A percentile compares a stretch with the other conserved stretches of the same genome.
Conservation (phyloP, 352 stramenopile genomes). For the Phytophthora pistaciae region DNA sequence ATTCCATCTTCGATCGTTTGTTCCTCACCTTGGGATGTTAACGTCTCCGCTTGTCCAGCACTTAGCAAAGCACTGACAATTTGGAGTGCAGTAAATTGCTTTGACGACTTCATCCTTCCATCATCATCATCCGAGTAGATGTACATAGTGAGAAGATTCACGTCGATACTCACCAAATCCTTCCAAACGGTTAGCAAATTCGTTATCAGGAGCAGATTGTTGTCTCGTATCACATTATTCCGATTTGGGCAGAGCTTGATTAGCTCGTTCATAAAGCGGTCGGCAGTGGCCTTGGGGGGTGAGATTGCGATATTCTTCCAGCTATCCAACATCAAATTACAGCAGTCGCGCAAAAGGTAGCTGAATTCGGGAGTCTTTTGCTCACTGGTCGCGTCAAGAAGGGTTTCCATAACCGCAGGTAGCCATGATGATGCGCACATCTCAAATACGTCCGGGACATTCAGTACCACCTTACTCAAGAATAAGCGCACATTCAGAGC, state of each 20-base stretch:
- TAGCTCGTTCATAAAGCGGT: conserved; percentile 65
- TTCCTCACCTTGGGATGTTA: conserved; percentile 22
- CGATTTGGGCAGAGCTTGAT: conserved; percentile 65
- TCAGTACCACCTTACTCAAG: conserved; percentile 76
- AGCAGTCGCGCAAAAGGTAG: conserved; percentile 84
- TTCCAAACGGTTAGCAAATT: conserved; percentile 72
- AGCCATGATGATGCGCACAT: conserved; percentile 63
- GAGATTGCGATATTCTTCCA: conserved; percentile 53
- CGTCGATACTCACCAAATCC: conserved; percentile 47
- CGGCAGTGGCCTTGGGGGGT: conserved; percentile 29
- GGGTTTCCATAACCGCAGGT: conserved; percentile 54
- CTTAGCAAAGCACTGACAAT: conserved; percentile 68
- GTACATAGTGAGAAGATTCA: conserved; percentile 44
- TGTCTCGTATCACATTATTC: conserved; percentile 66
- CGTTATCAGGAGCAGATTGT: conserved; percentile 70
- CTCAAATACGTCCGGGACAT: conserved; percentile 66
- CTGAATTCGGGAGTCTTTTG: conserved; percentile 60
- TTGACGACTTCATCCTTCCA: conserved; percentile 45
- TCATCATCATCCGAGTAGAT: conserved; percentile 52
- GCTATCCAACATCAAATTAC: conserved; percentile 56
- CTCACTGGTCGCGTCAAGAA: conserved; percentile 57
- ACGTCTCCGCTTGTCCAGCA: conserved; percentile 36
- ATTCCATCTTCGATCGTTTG: conserved; percentile 61
- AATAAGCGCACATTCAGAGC: conserved; percentile 76
- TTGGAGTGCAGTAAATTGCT: conserved; percentile 68